phyloP scores from a whole-genome alignment of 2,329 filamentous ascomycete genomes.

The Keithomyces neogunnii region DNA sequence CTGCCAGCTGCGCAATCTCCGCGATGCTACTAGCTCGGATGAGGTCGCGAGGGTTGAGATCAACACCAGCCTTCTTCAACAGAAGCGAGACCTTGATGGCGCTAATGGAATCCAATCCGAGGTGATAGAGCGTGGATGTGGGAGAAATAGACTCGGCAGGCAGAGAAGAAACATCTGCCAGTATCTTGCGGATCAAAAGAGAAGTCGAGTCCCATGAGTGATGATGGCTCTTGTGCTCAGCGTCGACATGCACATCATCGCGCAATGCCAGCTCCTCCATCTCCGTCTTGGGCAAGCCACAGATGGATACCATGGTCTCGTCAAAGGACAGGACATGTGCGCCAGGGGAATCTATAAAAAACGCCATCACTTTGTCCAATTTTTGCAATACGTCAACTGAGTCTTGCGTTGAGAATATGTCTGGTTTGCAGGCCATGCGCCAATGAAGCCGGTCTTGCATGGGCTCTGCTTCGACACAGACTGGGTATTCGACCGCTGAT shows the following conservation, averaged over 20 bases:
- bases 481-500: slow-evolving; percentile 69
- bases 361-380: slow-evolving; percentile 51
- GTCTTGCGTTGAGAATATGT: slow-evolving; percentile 37
- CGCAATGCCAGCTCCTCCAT: slow-evolving; percentile 3
- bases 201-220: slow-evolving; percentile 27
- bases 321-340: slow-evolving; percentile 46
- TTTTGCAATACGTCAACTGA: slow-evolving; percentile 43
- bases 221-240: not conserved
- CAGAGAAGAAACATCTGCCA: slow-evolving; percentile 53
- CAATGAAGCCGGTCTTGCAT: slow-evolving; percentile 49
- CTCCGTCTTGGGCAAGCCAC: slow-evolving; percentile 40
- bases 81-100: slow-evolving; percentile 75
- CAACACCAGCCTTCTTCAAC: slow-evolving; percentile 54
- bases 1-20: slow-evolving; percentile 45
- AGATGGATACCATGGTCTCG: slow-evolving; percentile 49
- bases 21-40: slow-evolving; percentile 55
- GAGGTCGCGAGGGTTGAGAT: slow-evolving; percentile 62
- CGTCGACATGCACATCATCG: not conserved
- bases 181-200: slow-evolving; percentile 33
- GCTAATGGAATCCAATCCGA: slow-evolving; percentile 87
- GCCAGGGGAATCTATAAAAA: slow-evolving; percentile 42
- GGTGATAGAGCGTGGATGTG: slow-evolving; percentile 64
- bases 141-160: slow-evolving; percentile 48
- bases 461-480: slow-evolving; percentile 75
- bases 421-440: slow-evolving; percentile 61